These are phyloP conservation scores for Backusella tuberculispora DNA, from an alignment of 192 early-diverging fungal species.

Conservation along the genomic window DNA sequence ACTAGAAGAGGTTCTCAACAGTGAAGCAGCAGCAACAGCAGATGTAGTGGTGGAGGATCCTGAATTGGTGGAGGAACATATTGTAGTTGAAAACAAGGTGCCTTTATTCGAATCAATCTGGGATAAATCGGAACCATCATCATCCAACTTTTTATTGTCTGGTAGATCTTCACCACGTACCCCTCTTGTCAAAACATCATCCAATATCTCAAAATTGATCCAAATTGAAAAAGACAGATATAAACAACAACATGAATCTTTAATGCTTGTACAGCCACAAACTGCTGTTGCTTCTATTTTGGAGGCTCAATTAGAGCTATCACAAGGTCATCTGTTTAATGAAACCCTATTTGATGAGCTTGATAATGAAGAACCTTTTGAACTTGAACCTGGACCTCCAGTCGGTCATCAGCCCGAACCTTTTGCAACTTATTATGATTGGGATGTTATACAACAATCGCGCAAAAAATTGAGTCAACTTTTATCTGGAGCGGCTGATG, in stretches of 20 bases:
- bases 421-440: constrained; percentile 18
- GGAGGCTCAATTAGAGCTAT: constrained; percentile 31
- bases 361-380: not conserved
- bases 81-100: not conserved
- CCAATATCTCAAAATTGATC: constrained; percentile 24
- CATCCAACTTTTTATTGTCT: not conserved
- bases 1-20: not conserved
- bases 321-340: constrained; percentile 17
- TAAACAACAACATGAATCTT: constrained; percentile 20
- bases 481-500: not conserved
- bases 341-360: not conserved
- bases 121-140: not conserved
- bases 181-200: constrained; percentile 1
- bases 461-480: not conserved
- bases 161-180: constrained; percentile 25
- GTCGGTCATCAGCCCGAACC: not conserved
- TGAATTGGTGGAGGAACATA: not conserved
- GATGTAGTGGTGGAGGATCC: not conserved
- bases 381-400: not conserved
- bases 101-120: constrained; percentile 16
- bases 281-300: constrained; percentile 19
- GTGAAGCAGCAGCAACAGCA: too few species aligned
- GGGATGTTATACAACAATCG: not conserved
- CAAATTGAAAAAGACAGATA: constrained; percentile 19
- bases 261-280: constrained; percentile 8